Base-by-base conservation (phyloP, 441 rosid species). In the Melastoma candidum region DNA sequence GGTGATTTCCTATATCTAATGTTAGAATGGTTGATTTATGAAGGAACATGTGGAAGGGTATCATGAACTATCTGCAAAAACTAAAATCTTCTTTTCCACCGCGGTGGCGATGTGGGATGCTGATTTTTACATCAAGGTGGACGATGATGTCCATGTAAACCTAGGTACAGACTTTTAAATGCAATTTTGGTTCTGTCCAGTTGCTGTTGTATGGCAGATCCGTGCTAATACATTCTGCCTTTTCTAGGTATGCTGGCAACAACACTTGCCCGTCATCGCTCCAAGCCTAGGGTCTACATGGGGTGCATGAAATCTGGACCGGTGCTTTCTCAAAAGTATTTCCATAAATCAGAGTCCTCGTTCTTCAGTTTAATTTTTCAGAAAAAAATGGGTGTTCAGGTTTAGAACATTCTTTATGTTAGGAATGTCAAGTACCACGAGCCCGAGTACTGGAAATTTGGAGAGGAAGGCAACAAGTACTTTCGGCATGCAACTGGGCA, bases 241-340 rank as follows among this genome's bases (percentile, higher is more conserved):
- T 44, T 39, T 54, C 24, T 55, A 90, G 96, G 98, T 51, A 69
- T 70, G 83, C 83, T 92, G 26, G 96, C 93, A 53, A 68, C 96
- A 36, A 85, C 97, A 48, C 92, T 88, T 66, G 83, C 83, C 22
- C 82, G 76, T 32, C 94, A 92, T 66, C 92, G 92, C 47, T 79
- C 83, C 63, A 92, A 92, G 69, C 95, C 97, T 36, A 78, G 92
- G 56, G 87, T 88, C 58, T 88, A 85, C 60, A 72, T 88, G 7
- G 98, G 95, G 17, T 88, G 97, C 68, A 92, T 92, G 98, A 92
- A 92, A 69, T 92, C 98, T 51, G 97, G 98, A 48, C 97, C 98
- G 3, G 97, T 92, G 50, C 94, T 92, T 73, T 68, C 90, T 65
- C 89, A 74, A 67, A 88, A 78, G 98, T 88, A 92, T 49, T 51